phyloP scores from a whole-genome alignment of 345 rosid species.

The Geranium rotundifolium region DNA sequence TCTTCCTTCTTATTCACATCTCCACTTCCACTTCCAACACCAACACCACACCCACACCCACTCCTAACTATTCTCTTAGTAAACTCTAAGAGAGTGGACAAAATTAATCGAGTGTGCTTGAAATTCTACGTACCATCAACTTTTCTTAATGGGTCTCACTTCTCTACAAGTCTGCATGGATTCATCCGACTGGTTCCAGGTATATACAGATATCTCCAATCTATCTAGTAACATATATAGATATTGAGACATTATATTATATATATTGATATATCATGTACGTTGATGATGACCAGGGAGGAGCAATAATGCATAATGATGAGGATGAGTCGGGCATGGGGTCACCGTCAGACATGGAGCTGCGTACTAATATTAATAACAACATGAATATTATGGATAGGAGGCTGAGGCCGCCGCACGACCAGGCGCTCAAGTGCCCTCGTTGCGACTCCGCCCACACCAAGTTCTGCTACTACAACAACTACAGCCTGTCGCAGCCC shows the following conservation, averaged over 20 bases:
- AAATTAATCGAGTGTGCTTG: not conserved
- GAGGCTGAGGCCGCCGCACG: slow-evolving; percentile 82
- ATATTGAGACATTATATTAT: not conserved
- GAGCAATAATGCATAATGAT: slow-evolving; percentile 42
- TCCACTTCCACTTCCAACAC: not conserved
- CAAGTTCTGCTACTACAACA: slow-evolving; percentile 96
- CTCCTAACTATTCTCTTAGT: slow-evolving; percentile 9
- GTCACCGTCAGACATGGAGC: slow-evolving; percentile 41
- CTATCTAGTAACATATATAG: not conserved
- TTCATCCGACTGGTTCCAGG: slow-evolving; percentile 92
- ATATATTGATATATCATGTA: not conserved
- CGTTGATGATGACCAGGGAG: too few relatives aligned
- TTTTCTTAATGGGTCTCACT: slow-evolving; percentile 58
- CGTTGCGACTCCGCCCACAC: slow-evolving; percentile 91
- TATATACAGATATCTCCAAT: slow-evolving; percentile 6
- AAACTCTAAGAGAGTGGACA: not conserved
- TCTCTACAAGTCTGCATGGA: slow-evolving; percentile 95
- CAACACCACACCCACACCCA: slow-evolving; percentile 6
- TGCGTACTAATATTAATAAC: not conserved
- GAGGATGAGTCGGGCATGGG: slow-evolving; percentile 51
- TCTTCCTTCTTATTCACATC: slow-evolving; percentile 61
- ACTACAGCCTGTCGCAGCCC: slow-evolving; percentile 95
- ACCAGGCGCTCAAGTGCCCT: slow-evolving; percentile 86
- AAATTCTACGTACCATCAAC: too few relatives aligned
- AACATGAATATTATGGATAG: slow-evolving; percentile 46